These are phyloP conservation scores for Saccharomyces hybrid DNA, from an alignment of 1,139 yeast genomes.

Conservation along the genomic window DNA sequence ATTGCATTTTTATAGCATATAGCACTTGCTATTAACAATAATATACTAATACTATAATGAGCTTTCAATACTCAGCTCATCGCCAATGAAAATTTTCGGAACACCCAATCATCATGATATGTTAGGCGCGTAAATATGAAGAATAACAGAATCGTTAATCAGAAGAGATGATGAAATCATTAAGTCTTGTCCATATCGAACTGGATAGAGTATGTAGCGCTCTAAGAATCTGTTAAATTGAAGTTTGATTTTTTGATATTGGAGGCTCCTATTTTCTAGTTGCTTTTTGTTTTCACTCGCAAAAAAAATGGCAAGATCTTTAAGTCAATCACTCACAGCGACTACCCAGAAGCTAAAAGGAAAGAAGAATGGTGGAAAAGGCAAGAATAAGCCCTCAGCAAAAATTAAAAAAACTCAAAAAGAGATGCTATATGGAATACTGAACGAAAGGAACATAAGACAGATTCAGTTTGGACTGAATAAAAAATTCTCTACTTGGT, in stretches of 20 bases:
- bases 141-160: background rate
- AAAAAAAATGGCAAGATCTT: background rate
- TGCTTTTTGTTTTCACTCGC: background rate
- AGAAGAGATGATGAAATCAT: background rate
- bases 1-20: background rate
- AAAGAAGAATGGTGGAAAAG: conserved; percentile 4
- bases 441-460: conserved; percentile 54
- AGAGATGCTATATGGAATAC: conserved; percentile 49
- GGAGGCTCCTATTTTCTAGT: background rate
- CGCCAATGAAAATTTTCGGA: background rate
- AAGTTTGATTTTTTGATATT: background rate
- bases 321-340: background rate
- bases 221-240: background rate
- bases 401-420: conserved; percentile 12
- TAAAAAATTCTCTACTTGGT: conserved; percentile 70
- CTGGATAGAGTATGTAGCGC: background rate
- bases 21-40: background rate
- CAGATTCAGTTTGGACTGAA: conserved; percentile 55
- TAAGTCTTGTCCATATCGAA: background rate
- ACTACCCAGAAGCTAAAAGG: background rate
- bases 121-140: background rate
- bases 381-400: conserved; percentile 2
- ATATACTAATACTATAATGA: background rate
- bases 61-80: background rate
- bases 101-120: background rate